Conservation (phyloP, 768 basidiomycete genomes). For the Podaxis mareebaensis region DNA sequence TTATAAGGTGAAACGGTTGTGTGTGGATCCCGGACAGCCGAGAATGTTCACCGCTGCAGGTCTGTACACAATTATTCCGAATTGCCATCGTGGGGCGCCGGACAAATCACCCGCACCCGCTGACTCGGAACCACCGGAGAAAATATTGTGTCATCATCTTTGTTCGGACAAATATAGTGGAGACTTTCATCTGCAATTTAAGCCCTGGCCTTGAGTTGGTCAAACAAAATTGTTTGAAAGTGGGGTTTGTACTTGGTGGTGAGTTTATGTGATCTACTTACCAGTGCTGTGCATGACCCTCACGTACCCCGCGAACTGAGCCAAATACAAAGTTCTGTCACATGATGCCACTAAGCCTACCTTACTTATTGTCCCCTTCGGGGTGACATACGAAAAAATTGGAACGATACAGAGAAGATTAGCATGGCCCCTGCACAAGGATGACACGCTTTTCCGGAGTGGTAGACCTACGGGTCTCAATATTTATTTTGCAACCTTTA, state of each 20-base stretch:
- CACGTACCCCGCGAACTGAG: not conserved
- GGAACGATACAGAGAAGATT: conserved; percentile 99
- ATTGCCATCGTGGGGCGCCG: not conserved
- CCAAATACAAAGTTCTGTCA: not conserved
- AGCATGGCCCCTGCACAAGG: conserved; percentile 99
- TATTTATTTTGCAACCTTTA: conserved; percentile 43
- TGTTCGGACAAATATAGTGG: not conserved
- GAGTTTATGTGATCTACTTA: too few species aligned
- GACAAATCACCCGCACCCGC: not conserved
- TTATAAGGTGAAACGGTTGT: not conserved
- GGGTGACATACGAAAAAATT: conserved; percentile 98
- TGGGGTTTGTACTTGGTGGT: too few species aligned
- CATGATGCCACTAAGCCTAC: not conserved
- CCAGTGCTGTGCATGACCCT: not conserved
- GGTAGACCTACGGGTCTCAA: conserved; percentile 67
- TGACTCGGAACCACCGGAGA: not conserved
- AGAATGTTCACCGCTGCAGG: not conserved
- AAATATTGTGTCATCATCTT: not conserved
- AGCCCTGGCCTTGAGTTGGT: too few species aligned
- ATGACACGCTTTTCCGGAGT: conserved; percentile 99
- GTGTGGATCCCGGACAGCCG: not conserved
- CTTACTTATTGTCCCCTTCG: conserved; percentile 64
- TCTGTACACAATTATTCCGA: not conserved
- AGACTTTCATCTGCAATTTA: not conserved
- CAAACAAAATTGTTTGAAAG: too few species aligned